A percentile compares a stretch with the other conserved stretches of the same genome.
These are phyloP conservation scores for Neurospora discreta DNA, from an alignment of 495 filamentous ascomycete species.

Conservation along the genomic window DNA sequence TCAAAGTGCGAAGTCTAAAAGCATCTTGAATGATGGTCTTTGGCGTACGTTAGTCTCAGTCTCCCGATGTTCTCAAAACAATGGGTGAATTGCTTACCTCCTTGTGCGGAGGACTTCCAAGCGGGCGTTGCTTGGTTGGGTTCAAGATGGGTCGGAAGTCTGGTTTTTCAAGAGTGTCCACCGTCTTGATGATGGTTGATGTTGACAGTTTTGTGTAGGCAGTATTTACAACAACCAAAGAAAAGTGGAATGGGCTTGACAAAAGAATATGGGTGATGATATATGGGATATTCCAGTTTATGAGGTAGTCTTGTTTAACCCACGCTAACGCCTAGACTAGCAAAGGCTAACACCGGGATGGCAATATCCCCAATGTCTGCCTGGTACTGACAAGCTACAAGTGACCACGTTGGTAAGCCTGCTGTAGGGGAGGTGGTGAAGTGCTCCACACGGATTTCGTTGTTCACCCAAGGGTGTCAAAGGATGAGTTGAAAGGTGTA, in stretches of 20 bases:
- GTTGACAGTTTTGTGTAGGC: neutral
- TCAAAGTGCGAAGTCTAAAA: slow-evolving; percentile 29
- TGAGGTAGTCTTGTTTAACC: neutral
- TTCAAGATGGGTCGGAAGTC: neutral
- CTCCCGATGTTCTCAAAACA: neutral
- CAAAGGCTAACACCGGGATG: too few relatives aligned
- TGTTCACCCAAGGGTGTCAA: neutral
- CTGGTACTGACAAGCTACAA: too few relatives aligned
- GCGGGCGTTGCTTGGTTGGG: neutral
- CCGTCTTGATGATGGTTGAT: neutral
- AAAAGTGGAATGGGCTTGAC: neutral
- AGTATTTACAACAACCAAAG: neutral
- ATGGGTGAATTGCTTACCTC: neutral
- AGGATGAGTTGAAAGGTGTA: neutral
- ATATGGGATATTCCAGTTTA: neutral
- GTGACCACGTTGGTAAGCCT: neutral
- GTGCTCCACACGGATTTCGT: neutral
- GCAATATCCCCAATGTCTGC: too few relatives aligned
- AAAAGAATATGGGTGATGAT: neutral
- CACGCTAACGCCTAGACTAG: neutral
- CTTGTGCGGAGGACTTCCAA: neutral
- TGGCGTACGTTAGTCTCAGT: neutral
- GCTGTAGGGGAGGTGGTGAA: neutral
- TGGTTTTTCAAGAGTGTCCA: neutral
- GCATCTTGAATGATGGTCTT: slow-evolving; percentile 10